A percentile compares a stretch with the other conserved stretches of the same genome.
phyloP scores from a whole-genome alignment of 371 early-diverging fungal genomes.

The Apophysomyces trapeziformis region DNA sequence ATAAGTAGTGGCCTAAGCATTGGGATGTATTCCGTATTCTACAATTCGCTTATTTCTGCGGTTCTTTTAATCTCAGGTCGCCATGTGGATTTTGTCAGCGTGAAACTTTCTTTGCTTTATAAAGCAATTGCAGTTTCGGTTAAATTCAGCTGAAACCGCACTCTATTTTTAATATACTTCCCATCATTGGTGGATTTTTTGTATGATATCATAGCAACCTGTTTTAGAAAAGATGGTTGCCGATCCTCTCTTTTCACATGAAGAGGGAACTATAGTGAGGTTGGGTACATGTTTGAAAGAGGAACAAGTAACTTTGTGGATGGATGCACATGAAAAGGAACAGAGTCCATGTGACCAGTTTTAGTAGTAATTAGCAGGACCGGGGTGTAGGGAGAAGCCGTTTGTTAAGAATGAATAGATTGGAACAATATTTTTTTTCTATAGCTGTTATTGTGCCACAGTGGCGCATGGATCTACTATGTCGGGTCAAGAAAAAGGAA shows the following conservation, averaged over 20 bases:
- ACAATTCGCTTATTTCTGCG: too few species aligned
- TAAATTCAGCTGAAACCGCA: too few species aligned
- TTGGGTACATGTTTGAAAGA: background rate
- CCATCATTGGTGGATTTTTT: background rate
- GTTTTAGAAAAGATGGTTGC: background rate
- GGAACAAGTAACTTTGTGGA: background rate
- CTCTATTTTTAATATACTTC: too few species aligned
- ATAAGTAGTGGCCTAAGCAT: too few species aligned
- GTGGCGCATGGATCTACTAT: constrained; percentile 7
- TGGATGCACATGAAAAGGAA: background rate
- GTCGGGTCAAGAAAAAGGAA: background rate
- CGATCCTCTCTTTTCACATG: constrained; percentile 4
- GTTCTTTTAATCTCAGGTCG: too few species aligned
- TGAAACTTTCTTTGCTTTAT: background rate
- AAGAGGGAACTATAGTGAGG: background rate
- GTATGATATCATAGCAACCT: constrained; percentile 2
- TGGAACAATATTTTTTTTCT: too few species aligned
- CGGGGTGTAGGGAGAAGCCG: too few species aligned
- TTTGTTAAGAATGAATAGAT: too few species aligned
- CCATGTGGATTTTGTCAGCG: too few species aligned
- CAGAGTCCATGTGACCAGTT: too few species aligned
- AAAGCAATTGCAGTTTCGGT: background rate
- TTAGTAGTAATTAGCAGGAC: too few species aligned
- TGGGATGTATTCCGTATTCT: too few species aligned
- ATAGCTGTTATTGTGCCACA: background rate